Percentiles rank a stretch among this genome's conserved stretches.
Conservation (phyloP, 169 alveolate species). For the Condylostoma magnum region DNA sequence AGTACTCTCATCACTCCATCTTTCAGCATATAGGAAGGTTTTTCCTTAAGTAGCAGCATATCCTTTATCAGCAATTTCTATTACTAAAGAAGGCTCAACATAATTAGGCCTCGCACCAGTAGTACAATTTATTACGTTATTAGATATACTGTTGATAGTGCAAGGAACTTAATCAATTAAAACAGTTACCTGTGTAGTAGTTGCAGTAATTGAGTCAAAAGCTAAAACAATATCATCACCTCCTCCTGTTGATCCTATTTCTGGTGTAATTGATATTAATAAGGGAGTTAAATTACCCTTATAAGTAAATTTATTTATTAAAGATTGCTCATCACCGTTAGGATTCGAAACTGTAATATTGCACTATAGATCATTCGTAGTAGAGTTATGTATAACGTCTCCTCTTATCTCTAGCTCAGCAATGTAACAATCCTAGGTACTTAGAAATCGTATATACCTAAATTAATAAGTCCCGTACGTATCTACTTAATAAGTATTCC, state of each 20-base stretch:
- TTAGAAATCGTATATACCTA: no score
- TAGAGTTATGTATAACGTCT: no score
- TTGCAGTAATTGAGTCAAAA: constrained; percentile 38
- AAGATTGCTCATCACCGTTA: no score
- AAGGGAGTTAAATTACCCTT: constrained; percentile 29
- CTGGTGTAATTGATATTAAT: constrained; percentile 35
- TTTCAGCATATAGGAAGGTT: constrained; percentile 43
- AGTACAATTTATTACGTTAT: constrained; percentile 41
- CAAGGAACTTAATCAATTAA: constrained; percentile 63
- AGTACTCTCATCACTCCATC: constrained; percentile 59
- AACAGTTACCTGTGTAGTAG: constrained; percentile 22
- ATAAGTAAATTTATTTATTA: constrained; percentile 12
- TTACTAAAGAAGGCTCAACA: constrained; percentile 12
- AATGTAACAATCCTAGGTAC: no score
- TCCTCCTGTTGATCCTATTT: constrained; percentile 49
- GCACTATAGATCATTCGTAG: no score
- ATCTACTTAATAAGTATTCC: no score
- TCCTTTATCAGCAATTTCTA: constrained; percentile 28
- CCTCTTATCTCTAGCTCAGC: no score
- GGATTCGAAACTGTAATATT: no score
- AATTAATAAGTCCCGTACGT: no score
- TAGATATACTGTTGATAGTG: constrained; percentile 33
- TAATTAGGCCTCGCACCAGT: constrained; percentile 52
- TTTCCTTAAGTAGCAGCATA: constrained; percentile 29
- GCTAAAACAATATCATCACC: constrained; percentile 49